Conservation (phyloP, 768 basidiomycete species). For the Lactarius sanguifluus region DNA sequence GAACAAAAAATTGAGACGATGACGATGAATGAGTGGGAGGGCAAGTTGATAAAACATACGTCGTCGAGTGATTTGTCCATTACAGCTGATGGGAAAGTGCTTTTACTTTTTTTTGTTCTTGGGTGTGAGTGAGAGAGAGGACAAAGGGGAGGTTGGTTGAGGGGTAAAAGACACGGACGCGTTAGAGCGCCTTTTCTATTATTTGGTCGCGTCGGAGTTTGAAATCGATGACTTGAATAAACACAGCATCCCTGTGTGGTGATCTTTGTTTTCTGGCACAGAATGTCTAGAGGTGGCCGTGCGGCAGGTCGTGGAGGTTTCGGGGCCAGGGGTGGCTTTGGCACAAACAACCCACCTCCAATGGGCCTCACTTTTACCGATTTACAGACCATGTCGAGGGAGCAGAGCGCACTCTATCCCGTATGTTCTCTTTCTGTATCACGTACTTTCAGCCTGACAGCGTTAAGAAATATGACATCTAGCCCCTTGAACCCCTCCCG, state of each 20-base stretch:
- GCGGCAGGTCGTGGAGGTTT: conserved; percentile 52
- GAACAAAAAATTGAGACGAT: conserved; percentile 29
- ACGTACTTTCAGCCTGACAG: conserved; percentile 13
- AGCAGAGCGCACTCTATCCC: conserved; percentile 77
- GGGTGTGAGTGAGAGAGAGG: not conserved
- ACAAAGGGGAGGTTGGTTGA: not conserved
- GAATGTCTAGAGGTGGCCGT: conserved; percentile 52
- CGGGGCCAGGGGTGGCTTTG: conserved; percentile 48
- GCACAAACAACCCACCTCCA: conserved; percentile 49
- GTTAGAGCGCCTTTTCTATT: conserved; percentile 7
- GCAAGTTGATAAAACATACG: conserved; percentile 43
- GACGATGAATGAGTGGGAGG: conserved; percentile 30
- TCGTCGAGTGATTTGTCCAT: conserved; percentile 89
- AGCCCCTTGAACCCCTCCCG: conserved; percentile 67
- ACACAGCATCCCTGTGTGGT: conserved; percentile 1
- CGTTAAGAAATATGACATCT: conserved; percentile 28
- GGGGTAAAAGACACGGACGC: conserved; percentile 3
- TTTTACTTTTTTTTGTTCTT: not conserved
- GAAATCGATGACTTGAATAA: conserved; percentile 8
- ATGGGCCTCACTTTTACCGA: conserved; percentile 84
- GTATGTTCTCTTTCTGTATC: conserved; percentile 44
- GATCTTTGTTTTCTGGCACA: not conserved
- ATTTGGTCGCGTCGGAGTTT: conserved; percentile 29
- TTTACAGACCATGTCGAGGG: conserved; percentile 71
- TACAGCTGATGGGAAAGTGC: conserved; percentile 25